phyloP scores from a whole-genome alignment of 1,284 basidiomycete species.

The Cutaneotrichosporon cyanovorans region DNA sequence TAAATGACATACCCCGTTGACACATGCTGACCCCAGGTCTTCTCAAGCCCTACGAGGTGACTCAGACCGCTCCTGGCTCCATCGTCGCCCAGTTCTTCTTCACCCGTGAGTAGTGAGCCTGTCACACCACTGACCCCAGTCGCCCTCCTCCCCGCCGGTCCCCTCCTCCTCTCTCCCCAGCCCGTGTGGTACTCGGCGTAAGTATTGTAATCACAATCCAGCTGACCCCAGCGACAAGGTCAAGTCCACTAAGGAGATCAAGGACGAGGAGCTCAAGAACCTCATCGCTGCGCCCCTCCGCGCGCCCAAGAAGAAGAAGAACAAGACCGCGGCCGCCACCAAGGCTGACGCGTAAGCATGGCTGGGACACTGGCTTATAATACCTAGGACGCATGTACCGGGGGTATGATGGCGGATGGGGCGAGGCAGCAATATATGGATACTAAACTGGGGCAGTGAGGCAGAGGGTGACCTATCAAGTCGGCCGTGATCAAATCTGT shows the following conservation, averaged over 20 bases:
- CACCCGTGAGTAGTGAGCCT: conserved; percentile 50
- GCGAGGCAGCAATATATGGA: no score
- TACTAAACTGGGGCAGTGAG: no score
- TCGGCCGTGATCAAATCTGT: no score
- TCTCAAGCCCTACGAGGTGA: conserved; percentile 45
- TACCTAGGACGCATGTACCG: no score
- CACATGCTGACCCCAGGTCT: conserved; percentile 22
- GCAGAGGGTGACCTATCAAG: no score
- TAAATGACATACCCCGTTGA: background rate
- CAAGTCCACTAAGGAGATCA: conserved; percentile 69
- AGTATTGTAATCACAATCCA: conserved; percentile 14
- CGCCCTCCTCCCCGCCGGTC: conserved; percentile 76
- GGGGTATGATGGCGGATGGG: no score
- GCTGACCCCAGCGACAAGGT: conserved; percentile 54
- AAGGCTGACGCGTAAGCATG: background rate
- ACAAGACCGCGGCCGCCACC: conserved; percentile 51
- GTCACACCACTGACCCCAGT: conserved; percentile 49
- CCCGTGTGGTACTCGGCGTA: conserved; percentile 85
- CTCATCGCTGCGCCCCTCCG: conserved; percentile 71
- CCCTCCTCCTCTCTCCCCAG: conserved; percentile 72
- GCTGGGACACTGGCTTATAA: background rate
- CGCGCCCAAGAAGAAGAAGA: conserved; percentile 86
- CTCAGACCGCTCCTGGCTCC: conserved; percentile 67
- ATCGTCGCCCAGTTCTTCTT: conserved; percentile 92
- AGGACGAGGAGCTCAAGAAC: conserved; percentile 75